Evolutionary conservation across 2,329 filamentous ascomycete genomes (phyloP).

Genomic region (Aspergillus spinulosporus): DNA sequence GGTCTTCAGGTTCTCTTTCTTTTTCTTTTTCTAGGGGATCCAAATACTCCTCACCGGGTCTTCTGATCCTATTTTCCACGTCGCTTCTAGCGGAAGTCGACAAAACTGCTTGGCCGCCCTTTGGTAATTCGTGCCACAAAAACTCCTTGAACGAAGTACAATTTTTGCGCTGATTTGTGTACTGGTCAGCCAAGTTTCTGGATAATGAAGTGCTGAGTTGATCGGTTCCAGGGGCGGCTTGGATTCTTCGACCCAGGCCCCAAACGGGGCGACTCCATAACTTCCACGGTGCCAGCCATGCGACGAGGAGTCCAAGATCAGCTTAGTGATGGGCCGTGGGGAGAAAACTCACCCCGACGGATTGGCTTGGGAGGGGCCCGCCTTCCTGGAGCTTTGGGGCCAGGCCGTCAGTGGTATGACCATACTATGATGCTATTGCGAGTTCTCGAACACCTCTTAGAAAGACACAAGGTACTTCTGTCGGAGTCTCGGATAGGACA

Average conservation of each 20-base stretch:
- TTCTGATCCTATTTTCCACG: constrained; percentile 2
- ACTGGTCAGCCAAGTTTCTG: constrained; percentile 1
- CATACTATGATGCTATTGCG: constrained; percentile 12
- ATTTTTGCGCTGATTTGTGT: not conserved
- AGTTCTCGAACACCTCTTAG: constrained; percentile 4
- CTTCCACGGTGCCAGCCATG: not conserved
- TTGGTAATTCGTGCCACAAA: not conserved
- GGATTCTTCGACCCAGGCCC: constrained; percentile 1
- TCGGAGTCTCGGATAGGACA: constrained; percentile 6
- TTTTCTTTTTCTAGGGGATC: constrained; percentile 12
- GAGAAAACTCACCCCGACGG: not conserved
- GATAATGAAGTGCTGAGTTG: not conserved
- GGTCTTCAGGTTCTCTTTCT: not conserved
- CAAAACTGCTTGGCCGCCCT: constrained; percentile 2
- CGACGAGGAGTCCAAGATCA: constrained; percentile 5
- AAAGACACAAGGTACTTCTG: constrained; percentile 6
- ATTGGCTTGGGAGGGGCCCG: not conserved
- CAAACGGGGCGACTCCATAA: not conserved
- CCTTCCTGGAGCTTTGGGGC: not conserved
- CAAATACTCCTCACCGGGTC: not conserved
- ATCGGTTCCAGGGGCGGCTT: constrained; percentile 2
- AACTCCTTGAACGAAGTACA: not conserved
- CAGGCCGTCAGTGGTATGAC: not conserved
- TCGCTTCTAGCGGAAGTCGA: constrained; percentile 13
- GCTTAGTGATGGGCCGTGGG: constrained; percentile 3